phyloP scores from a whole-genome alignment of 2,329 filamentous ascomycete species.

The Colletotrichum eremochloae region DNA sequence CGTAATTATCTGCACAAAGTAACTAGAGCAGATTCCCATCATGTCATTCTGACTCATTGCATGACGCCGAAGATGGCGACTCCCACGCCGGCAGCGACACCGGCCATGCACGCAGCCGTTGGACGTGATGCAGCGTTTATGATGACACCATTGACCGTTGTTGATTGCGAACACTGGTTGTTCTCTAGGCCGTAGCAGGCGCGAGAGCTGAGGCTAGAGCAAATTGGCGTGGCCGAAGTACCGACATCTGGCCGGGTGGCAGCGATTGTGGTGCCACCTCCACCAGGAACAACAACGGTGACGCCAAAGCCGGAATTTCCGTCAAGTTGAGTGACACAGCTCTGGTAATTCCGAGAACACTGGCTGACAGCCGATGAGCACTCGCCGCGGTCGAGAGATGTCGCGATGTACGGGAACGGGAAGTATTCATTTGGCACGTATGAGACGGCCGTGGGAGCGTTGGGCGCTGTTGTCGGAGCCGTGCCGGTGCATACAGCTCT shows the following conservation, averaged over 20 bases:
- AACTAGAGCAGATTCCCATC: not conserved
- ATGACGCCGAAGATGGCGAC: slow-evolving; percentile 35
- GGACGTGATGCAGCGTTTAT: slow-evolving; percentile 39
- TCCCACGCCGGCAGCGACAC: slow-evolving; percentile 40
- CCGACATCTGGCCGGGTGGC: slow-evolving; percentile 57
- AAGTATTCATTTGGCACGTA: slow-evolving; percentile 71
- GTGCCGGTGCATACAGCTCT: slow-evolving; percentile 70
- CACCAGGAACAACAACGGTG: slow-evolving; percentile 68
- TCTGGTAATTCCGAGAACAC: slow-evolving; percentile 67
- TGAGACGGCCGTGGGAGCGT: slow-evolving; percentile 57
- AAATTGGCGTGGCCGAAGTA: slow-evolving; percentile 65
- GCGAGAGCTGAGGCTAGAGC: slow-evolving; percentile 65
- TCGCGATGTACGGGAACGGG: slow-evolving; percentile 70
- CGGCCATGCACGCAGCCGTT: slow-evolving; percentile 33
- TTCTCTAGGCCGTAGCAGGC: slow-evolving; percentile 63
- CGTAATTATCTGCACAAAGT: not conserved
- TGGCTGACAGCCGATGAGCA: slow-evolving; percentile 65
- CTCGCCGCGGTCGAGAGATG: slow-evolving; percentile 64
- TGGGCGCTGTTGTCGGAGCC: slow-evolving; percentile 58
- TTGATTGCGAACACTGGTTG: slow-evolving; percentile 53
- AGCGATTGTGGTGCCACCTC: slow-evolving; percentile 65
- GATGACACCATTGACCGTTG: slow-evolving; percentile 42
- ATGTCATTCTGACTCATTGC: slow-evolving; percentile 16
- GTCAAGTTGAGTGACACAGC: slow-evolving; percentile 65
- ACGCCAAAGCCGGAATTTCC: slow-evolving; percentile 61